Base-by-base conservation (phyloP, 352 stramenopile species). In the Phytopythium litorale region DNA sequence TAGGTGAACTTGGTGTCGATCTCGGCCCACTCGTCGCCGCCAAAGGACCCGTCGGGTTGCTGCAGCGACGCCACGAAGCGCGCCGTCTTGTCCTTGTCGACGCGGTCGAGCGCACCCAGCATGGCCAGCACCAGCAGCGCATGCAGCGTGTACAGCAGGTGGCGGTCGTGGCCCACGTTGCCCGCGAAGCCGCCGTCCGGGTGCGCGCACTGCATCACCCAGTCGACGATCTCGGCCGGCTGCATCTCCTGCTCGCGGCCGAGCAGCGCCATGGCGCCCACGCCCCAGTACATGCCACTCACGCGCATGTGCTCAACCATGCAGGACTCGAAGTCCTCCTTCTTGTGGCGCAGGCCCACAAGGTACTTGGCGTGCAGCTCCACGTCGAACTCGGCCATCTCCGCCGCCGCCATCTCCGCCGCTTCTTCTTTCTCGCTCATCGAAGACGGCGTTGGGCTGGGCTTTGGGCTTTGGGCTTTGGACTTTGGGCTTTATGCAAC, bases 1-100 rank as follows among this genome's bases (percentile, higher is more conserved):
- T 99, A 99, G 28, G 91, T 98, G 75, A 99, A 99, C 66, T 98
- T 94, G 54, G 97, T 99, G 78, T 99, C 98, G 56, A 99, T 92
- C 71, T 99, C 97, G 35, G 88, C 86, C 91, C 96, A 99, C 71
- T 94, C 69, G 75, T 99, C 98, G 38, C 97, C 98, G 4, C 81
- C 87, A 70, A 99, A 99, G 19, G 92, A 98, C 8, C 98, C 98
- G 78, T 99, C 97, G 0, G 71, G 60, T 72, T 99, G 93, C 80
- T 99, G 97, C 42, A 99, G 71, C 11, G 78, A 77, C 18, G 84
- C 76, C 21, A 99, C 81, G 76, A 85, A 98, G 19, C 49, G 43
- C 11, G 86, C 84, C 18, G 90, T 86, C 62, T 95, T 85, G 63
- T 96, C 73, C 16, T 71, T 67, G 51, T 98, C 72, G 65, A 98